Base-by-base conservation (phyloP, 1,284 basidiomycete species). In the Caloboletus firmus region DNA sequence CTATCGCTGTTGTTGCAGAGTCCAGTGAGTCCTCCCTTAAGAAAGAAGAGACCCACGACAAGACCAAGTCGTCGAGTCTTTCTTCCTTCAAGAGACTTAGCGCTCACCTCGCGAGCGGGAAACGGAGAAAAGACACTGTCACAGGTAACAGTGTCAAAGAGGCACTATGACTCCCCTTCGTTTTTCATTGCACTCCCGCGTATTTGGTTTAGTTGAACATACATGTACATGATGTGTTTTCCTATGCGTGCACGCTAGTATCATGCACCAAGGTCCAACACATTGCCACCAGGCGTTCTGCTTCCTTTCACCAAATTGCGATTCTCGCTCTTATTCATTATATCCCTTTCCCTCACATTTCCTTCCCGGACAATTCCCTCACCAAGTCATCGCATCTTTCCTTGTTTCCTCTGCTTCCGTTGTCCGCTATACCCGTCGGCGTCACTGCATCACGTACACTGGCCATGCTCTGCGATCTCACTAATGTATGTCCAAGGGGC, bases 11-110 rank as follows among this genome's bases (percentile, higher is more conserved):
- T 26, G 59, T 60, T 26, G 39, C 60, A 30, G 51, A 57, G 24
- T 54, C 62, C 7, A 45, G 28, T 1, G 57, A 52, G n/a, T 53
- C 60, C 24, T 45, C 49, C 34, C 32, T 53, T 15, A 59, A 64
- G 56, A 61, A 62, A 45, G 59, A 51, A 24, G 55, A 50, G 51
- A 73, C 70, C 34, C 79, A 81, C 52, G 79, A 83, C 67, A 85
- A 82, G 70, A 76, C 72, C 59, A 83, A 78, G 49, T 60, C 62
- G 68, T 62, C 69, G 34, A 82, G 80, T 64, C 71, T 79, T 46
- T 73, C 84, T 36, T 73, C 79, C 40, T 68, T 85, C 58, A 87
- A 83, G 71, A 81, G 80, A 64, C 65, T 85, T 41, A 64, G 82
- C 30, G 76, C 46, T 20, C 67, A 65, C 40, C 42, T 72, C 18